These are phyloP conservation scores for Cicer cuneatum DNA, from an alignment of 306 rosid genomes.

Conservation along the genomic window DNA sequence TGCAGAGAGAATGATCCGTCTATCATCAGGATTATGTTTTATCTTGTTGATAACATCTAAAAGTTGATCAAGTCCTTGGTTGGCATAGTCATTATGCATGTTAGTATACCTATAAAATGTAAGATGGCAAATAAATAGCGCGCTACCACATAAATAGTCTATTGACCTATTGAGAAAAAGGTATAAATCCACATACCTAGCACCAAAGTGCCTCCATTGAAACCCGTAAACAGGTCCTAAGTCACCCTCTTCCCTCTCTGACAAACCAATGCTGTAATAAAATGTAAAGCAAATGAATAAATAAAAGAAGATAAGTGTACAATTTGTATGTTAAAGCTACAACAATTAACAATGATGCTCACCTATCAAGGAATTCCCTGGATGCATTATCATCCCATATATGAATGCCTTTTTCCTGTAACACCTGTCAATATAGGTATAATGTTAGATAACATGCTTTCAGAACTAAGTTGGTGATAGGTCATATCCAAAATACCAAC, in stretches of 20 bases:
- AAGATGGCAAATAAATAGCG: conserved; percentile 14
- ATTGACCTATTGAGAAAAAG: conserved; percentile 18
- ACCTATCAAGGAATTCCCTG: conserved; percentile 91
- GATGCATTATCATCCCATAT: conserved; percentile 99
- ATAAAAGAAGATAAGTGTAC: conserved; percentile 17
- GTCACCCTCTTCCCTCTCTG: conserved; percentile 92
- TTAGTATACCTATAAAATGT: conserved; percentile 68
- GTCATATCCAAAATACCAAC: conserved; percentile 17
- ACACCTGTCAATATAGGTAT: conserved; percentile 60
- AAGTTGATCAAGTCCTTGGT: conserved; percentile 94
- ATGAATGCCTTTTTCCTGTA: conserved; percentile 84
- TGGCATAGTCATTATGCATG: conserved; percentile 89
- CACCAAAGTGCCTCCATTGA: conserved; percentile 98
- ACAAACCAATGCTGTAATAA: conserved; percentile 77
- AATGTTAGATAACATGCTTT: conserved; percentile 31
- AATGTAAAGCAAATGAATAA: conserved; percentile 41
- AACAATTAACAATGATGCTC: conserved; percentile 47
- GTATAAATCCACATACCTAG: conserved; percentile 63
- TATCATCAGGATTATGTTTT: conserved; percentile 82
- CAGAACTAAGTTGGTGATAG: conserved; percentile 8
- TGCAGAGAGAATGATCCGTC: conserved; percentile 83
- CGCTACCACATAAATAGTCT: conserved; percentile 17
- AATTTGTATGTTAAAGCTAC: conserved; percentile 11
- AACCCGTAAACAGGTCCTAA: conserved; percentile 97
- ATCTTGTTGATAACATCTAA: conserved; percentile 82